Evolutionary conservation across 2,329 filamentous ascomycete genomes (phyloP), one percentile per base, ranked within the genome.

Genomic region (Anthostomella pinea): DNA sequence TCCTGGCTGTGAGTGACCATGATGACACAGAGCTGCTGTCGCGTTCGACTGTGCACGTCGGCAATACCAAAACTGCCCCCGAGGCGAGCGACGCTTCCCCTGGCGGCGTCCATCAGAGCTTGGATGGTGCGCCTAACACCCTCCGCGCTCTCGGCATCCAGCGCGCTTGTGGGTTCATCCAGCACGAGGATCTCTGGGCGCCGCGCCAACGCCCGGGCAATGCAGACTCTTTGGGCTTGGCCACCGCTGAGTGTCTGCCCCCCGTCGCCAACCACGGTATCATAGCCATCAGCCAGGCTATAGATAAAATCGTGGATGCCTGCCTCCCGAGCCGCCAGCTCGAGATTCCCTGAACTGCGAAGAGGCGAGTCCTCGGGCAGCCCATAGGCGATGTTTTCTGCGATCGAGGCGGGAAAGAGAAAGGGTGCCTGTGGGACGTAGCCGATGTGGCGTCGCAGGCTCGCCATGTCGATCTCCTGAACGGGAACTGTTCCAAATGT

Each of bases 331-430:
- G 82, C 79, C 0, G 77, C 78, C 1, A 53, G 53, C 15, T 67
- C 62, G 11, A 84, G 62, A 46, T 70, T 69, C 1, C 56, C 37
- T 0, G 55, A 43, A 0, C 62, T 64, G n/a, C 70, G 69, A 13
- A 77, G 63, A 0, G 72, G 66, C 0, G 77, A 82, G 3, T 63
- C 57, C 3, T 72, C 65, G 0, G 73, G 66, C 0, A 94, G 66
- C 0, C 88, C 89, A 56, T 96, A 96, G 3, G 70, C 67, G 38
- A 97, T 95, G 54, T 97, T 97, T 6, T 83, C 81, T 0, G 77
- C 75, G 23, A 96, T 78, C 0, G 82, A 82, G 14, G 75, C 74
- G 0, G 89, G 86, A 59, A 97, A 95, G 2, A 96, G 70, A 26
- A 81, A 78, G 0, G 89, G 83, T 2, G 70, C 66, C 58, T 90